A percentile compares a stretch with the other conserved stretches of the same genome.
phyloP scores from a whole-genome alignment of 129 eudicot species.

The Gnaphalium uliginosum region DNA sequence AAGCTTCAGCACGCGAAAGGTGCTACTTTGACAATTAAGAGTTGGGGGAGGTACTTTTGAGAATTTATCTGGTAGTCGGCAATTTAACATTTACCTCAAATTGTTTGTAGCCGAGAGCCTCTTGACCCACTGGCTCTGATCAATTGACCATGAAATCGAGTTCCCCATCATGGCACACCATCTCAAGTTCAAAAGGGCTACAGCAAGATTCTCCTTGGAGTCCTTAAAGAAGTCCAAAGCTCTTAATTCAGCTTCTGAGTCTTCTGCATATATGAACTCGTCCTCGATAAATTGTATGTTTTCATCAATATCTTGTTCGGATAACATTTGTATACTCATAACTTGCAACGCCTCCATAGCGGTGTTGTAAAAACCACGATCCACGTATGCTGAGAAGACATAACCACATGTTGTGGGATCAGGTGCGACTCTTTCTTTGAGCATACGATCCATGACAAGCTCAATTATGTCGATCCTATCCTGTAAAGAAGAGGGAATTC shows the following conservation, averaged over 20 bases:
- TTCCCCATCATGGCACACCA: slow-evolving; percentile 64
- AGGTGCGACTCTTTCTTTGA: slow-evolving; percentile 52
- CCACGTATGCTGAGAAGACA: slow-evolving; percentile 63
- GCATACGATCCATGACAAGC: slow-evolving; percentile 64
- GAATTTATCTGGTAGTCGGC: too few relatives aligned
- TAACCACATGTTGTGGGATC: slow-evolving; percentile 63
- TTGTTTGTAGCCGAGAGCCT: slow-evolving; percentile 45
- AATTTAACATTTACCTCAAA: slow-evolving; percentile 1
- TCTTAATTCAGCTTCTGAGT: slow-evolving; percentile 45
- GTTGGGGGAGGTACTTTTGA: too few relatives aligned
- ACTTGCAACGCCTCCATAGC: slow-evolving; percentile 92
- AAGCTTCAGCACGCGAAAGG: background rate
- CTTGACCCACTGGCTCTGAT: slow-evolving; percentile 66
- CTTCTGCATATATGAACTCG: slow-evolving; percentile 56
- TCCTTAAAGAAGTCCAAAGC: slow-evolving; percentile 46
- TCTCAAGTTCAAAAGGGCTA: slow-evolving; percentile 69
- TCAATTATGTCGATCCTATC: slow-evolving; percentile 68
- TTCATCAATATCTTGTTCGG: slow-evolving; percentile 44
- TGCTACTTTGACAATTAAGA: too few relatives aligned
- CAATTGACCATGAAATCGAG: slow-evolving; percentile 61
- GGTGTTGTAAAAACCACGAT: slow-evolving; percentile 49
- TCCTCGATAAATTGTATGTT: slow-evolving; percentile 37
- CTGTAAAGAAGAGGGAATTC: slow-evolving; percentile 33
- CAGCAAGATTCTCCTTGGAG: slow-evolving; percentile 40
- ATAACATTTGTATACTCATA: slow-evolving; percentile 76